phyloP scores from a whole-genome alignment of 75 land plant species.

The Cryptomeria japonica region DNA sequence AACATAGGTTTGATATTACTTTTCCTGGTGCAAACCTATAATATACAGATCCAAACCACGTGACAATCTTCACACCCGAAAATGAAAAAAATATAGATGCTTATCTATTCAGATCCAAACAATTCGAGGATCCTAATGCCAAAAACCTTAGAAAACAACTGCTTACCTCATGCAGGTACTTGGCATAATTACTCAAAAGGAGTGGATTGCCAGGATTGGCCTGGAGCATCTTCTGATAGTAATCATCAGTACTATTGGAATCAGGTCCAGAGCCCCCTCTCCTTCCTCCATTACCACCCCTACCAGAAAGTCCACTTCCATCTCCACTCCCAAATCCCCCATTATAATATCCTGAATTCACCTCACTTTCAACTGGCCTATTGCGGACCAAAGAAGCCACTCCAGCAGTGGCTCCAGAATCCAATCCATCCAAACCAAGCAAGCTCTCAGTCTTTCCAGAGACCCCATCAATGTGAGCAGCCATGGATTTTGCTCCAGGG shows the following conservation, averaged over 20 bases:
- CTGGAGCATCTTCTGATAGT: constrained; percentile 58
- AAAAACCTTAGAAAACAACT: neutral
- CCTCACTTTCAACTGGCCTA: neutral
- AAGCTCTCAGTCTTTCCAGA: constrained; percentile 1
- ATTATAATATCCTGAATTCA: neutral
- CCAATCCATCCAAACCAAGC: neutral
- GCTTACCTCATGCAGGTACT: constrained; percentile 54
- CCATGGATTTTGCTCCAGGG: neutral
- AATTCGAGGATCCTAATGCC: neutral
- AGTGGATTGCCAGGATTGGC: constrained; percentile 58
- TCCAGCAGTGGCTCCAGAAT: neutral
- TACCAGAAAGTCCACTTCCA: constrained; percentile 15
- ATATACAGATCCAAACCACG: neutral
- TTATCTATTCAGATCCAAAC: neutral
- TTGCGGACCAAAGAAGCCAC: neutral
- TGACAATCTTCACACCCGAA: neutral
- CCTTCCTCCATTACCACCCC: constrained; percentile 19
- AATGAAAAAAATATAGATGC: neutral
- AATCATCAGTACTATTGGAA: constrained; percentile 31
- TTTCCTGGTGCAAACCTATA: no score
- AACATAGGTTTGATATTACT: no score
- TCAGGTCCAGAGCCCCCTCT: constrained; percentile 15
- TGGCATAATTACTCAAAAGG: constrained; percentile 61
- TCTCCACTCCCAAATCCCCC: neutral
- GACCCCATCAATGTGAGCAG: neutral